phyloP scores from a whole-genome alignment of 23 red algal species.

The Gracilaria caudata region DNA sequence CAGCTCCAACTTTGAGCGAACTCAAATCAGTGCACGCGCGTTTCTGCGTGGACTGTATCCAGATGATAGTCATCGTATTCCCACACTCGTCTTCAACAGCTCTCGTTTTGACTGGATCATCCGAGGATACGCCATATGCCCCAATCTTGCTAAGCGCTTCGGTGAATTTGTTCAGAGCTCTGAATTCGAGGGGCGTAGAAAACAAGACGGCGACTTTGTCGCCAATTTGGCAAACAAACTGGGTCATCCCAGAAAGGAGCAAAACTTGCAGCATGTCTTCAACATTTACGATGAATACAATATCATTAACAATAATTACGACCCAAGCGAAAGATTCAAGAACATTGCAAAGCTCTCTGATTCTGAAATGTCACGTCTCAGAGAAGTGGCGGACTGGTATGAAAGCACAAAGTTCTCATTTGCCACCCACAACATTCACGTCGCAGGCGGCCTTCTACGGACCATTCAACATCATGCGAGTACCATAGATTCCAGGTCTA shows the following conservation, averaged over 20 bases:
- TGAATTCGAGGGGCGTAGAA: conserved; percentile 16
- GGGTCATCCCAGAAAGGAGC: conserved; percentile 2
- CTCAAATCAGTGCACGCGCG: conserved; percentile 48
- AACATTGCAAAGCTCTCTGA: not conserved
- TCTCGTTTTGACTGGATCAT: conserved; percentile 46
- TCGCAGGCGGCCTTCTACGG: conserved; percentile 41
- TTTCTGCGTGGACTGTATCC: conserved; percentile 51
- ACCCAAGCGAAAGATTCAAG: not conserved
- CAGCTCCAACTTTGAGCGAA: conserved; percentile 60
- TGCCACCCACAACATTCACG: conserved; percentile 34
- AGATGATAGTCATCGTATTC: conserved; percentile 21
- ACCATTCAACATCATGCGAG: conserved; percentile 16
- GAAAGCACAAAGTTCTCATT: conserved; percentile 57
- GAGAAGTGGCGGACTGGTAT: conserved; percentile 51
- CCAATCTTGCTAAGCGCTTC: conserved; percentile 14
- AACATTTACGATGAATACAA: conserved; percentile 68
- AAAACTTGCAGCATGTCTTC: conserved; percentile 43
- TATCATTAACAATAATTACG: conserved; percentile 27
- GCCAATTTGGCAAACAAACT: conserved; percentile 14
- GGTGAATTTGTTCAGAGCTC: conserved; percentile 20
- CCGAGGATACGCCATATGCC: conserved; percentile 62
- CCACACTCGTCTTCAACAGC: conserved; percentile 46
- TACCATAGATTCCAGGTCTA: not conserved
- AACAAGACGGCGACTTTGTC: conserved; percentile 39
- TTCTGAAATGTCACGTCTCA: conserved; percentile 21